Evolutionary conservation across 306 rosid species (phyloP).

Genomic region (Casuarina glauca): DNA sequence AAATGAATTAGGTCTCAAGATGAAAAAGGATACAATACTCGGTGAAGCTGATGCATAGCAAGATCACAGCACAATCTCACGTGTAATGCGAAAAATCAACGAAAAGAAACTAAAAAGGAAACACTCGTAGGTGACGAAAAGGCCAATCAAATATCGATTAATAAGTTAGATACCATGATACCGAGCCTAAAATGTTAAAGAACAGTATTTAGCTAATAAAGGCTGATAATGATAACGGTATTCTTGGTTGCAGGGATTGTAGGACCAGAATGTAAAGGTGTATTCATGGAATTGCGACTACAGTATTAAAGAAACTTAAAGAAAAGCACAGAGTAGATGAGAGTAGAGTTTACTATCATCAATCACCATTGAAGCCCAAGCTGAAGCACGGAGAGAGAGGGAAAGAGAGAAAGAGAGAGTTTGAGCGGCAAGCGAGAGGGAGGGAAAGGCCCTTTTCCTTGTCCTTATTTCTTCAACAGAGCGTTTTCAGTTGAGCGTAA

Average conservation of each 20-base stretch:
- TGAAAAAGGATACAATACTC: background rate
- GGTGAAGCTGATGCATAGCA: background rate
- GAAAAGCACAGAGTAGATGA: background rate
- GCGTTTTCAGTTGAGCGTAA: background rate
- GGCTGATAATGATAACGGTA: background rate
- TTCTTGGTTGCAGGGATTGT: background rate
- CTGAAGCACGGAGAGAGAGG: slow-evolving; percentile 1
- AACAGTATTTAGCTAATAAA: slow-evolving; percentile 3
- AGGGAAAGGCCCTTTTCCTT: background rate
- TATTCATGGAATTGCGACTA: slow-evolving; percentile 10
- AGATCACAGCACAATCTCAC: background rate
- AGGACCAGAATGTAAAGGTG: background rate
- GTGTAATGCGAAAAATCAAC: background rate
- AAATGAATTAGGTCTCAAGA: background rate
- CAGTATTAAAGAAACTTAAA: background rate
- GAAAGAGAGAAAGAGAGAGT: background rate
- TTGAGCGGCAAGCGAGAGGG: slow-evolving; percentile 30
- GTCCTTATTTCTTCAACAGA: background rate
- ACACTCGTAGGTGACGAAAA: background rate
- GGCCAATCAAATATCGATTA: background rate
- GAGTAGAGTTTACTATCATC: slow-evolving; percentile 7
- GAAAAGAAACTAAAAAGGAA: background rate
- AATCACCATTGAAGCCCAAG: slow-evolving; percentile 18
- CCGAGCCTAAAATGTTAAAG: slow-evolving; percentile 22
- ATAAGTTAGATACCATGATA: background rate